Percentiles rank a stretch among this genome's conserved stretches.
phyloP scores from a whole-genome alignment of 2,329 filamentous ascomycete species.

The Botrytis byssoidea region DNA sequence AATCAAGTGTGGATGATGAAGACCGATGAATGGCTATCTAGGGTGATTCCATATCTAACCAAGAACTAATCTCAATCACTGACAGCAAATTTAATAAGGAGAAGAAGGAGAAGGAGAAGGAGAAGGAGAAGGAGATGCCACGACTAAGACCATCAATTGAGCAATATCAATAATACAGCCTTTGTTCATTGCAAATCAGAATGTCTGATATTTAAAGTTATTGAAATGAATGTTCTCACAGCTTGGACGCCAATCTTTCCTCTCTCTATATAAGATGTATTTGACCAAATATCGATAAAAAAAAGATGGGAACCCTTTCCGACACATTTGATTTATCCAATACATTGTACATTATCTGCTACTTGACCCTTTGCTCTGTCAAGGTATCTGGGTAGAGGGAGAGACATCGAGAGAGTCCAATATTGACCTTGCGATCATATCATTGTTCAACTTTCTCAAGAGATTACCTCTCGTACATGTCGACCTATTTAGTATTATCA shows the following conservation, averaged over 20 bases:
- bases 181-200: not conserved
- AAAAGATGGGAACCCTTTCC: not conserved
- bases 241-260: not conserved
- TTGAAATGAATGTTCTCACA: slow-evolving; percentile 6
- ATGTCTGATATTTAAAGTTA: slow-evolving; percentile 3
- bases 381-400: not conserved
- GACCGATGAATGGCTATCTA: not conserved
- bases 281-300: not conserved
- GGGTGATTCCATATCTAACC: not conserved
- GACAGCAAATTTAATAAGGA: not conserved
- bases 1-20: not conserved
- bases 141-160: not conserved
- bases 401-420: not conserved
- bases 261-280: not conserved
- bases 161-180: not conserved
- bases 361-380: not conserved
- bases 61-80: not conserved
- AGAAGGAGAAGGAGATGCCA: not conserved
- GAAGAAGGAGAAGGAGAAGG: not conserved
- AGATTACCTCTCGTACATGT: not conserved
- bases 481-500: too few species aligned
- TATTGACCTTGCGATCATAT: not conserved
- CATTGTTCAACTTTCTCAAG: not conserved
- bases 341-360: not conserved
- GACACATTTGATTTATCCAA: not conserved